Base-by-base conservation (phyloP, 2,329 filamentous ascomycete species). In the Apiospora pterosperma region DNA sequence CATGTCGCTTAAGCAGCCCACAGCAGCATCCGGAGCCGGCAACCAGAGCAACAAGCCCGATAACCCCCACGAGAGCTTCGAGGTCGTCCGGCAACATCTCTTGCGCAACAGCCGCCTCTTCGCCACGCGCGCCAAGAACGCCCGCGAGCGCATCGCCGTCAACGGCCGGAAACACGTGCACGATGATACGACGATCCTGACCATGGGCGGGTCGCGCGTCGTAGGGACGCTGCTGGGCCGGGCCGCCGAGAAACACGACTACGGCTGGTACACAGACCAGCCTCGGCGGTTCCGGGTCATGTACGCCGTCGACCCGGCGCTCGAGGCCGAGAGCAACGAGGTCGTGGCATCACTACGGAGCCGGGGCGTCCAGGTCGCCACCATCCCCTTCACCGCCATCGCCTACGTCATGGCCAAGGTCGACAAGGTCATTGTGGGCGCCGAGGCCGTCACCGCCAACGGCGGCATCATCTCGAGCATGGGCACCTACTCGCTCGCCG, bases 401-500 rank as follows among this genome's bases (percentile, higher is more conserved):
- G 93, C 92, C 38, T 94, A 96, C 75, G 88, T 91, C 48, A 86
- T 98, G 77, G 84, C 86, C 19, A 88, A 88, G 75, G 90, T 96
- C 16, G 88, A 93, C 73, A 80, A 87, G 72, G 83, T 90, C 8
- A 82, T 91, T 61, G 85, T 90, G 11, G 89, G 89, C 59, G 86
- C 88, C 80, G 95, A 98, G 77, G 94, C 93, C 44, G 93, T 98
- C 19, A 92, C 96, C 23, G 92, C 97, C 74, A 97, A 97, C 74
- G 96, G 96, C 61, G 95, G 95, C 41, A 91, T 98, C 70, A 92
- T 99, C 70, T 95, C 92, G 28, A 84, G 94, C 60, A 86, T 98
- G 79, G 95, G 95, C 62, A 89, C 86, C 2, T 95, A 92, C 71
- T 93, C 97, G 80, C 90, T 98, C 70, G 94, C 92, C 2, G 82